These are phyloP conservation scores for Cynanchum wilfordii DNA, from an alignment of 257 asterid genomes.

Conservation along the genomic window DNA sequence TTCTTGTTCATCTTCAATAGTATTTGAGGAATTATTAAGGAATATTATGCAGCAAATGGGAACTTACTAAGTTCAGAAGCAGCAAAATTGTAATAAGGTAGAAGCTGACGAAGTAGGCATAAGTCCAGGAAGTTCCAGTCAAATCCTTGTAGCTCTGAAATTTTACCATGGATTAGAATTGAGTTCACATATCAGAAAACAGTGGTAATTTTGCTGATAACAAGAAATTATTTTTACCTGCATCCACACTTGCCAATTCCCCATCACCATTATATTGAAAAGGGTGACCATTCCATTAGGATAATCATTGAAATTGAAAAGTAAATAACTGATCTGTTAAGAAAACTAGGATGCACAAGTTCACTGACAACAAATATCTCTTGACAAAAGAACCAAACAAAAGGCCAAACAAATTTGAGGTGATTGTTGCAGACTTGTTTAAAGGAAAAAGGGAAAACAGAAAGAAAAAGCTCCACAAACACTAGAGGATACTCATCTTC, in stretches of 20 bases:
- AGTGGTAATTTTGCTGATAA: neutral
- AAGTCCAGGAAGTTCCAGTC: constrained; percentile 77
- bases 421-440: neutral
- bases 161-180: constrained; percentile 23
- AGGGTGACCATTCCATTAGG: constrained; percentile 97
- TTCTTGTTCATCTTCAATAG: neutral
- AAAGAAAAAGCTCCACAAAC: constrained; percentile 6
- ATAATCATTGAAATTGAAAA: constrained; percentile 97
- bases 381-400: neutral
- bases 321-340: constrained; percentile 61
- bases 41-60: constrained; percentile 5
- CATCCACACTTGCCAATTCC: constrained; percentile 97
- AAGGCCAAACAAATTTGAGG: neutral
- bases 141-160: constrained; percentile 86
- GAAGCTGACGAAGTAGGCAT: constrained; percentile 89
- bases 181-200: neutral
- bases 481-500: constrained; percentile 74
- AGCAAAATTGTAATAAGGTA: constrained; percentile 75
- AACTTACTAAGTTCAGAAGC: constrained; percentile 83
- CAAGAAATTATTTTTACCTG: constrained; percentile 47
- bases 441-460: neutral
- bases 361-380: neutral
- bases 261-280: constrained; percentile 93
- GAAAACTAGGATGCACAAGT: constrained; percentile 14
- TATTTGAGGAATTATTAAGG: neutral